These are phyloP conservation scores for Quercus engelmannii DNA, from an alignment of 306 rosid genomes.

Conservation along the genomic window DNA sequence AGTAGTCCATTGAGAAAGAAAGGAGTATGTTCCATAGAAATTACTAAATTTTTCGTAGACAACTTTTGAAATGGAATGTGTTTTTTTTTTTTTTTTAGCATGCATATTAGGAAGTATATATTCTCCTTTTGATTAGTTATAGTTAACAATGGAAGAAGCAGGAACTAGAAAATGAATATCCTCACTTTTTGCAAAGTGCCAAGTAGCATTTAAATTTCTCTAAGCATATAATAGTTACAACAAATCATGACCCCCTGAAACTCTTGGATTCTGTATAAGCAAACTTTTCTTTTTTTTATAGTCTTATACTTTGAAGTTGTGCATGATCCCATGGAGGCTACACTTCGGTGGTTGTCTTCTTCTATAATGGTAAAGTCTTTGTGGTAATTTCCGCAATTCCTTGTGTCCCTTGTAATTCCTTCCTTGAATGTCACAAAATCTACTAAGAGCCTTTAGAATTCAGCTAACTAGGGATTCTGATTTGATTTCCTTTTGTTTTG, in stretches of 20 bases:
- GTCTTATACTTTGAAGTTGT: background rate
- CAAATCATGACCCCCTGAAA: background rate
- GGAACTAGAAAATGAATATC: slow-evolving; percentile 5
- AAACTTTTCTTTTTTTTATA: background rate
- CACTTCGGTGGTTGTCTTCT: background rate
- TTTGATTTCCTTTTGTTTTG: too few species aligned
- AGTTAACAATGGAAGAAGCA: slow-evolving; percentile 13
- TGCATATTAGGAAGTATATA: background rate
- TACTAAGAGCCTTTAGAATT: too few species aligned
- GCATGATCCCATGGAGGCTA: background rate
- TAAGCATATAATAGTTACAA: background rate
- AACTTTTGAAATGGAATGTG: slow-evolving; percentile 1
- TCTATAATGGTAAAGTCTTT: background rate
- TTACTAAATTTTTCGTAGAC: slow-evolving; percentile 3
- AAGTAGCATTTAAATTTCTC: background rate
- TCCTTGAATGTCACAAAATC: too few species aligned
- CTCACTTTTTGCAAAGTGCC: background rate
- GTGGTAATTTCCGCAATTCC: too few species aligned
- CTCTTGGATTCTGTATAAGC: background rate
- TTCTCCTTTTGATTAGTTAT: slow-evolving; percentile 15
- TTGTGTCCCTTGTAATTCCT: too few species aligned
- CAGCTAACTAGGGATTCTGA: too few species aligned
- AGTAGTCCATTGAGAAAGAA: slow-evolving; percentile 72
- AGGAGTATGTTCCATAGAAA: slow-evolving; percentile 65
- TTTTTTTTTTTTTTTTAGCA: background rate